phyloP scores from a whole-genome alignment of 768 basidiomycete species.

The Piloderma croceum region DNA sequence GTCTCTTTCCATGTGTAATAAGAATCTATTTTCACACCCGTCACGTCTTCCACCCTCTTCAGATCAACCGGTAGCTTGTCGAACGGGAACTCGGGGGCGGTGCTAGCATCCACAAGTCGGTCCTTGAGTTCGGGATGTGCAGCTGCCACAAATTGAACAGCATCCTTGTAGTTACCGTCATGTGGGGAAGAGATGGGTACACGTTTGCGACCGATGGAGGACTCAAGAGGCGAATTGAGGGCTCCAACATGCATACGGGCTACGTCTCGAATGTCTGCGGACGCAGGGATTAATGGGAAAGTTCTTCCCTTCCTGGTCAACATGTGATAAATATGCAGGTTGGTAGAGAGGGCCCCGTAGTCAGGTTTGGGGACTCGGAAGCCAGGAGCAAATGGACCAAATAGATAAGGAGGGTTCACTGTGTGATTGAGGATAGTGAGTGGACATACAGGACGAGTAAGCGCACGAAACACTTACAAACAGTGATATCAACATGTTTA shows the following conservation, averaged over 20 bases:
- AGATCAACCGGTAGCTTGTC: no score
- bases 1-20: no score
- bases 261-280: constrained; percentile 33
- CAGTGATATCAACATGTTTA: constrained; percentile 33
- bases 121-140: no score
- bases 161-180: no score
- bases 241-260: constrained; percentile 32
- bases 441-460: constrained; percentile 22
- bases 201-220: constrained; percentile 28
- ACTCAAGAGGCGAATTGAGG: constrained; percentile 19
- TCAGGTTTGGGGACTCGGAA: constrained; percentile 22
- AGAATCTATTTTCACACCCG: no score
- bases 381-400: constrained; percentile 31
- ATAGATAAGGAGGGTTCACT: constrained; percentile 36
- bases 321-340: no score
- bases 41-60: no score
- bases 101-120: no score
- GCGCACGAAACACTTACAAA: constrained; percentile 34
- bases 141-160: no score
- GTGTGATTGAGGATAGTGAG: background rate
- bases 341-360: no score
- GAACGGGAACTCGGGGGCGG: no score
- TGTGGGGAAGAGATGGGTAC: no score
- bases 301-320: constrained; percentile 21
- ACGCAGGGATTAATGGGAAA: constrained; percentile 22